Evolutionary conservation across 805 yeast species (phyloP), one percentile per base, ranked within the genome.

Genomic region (Pichia paraexigua): DNA sequence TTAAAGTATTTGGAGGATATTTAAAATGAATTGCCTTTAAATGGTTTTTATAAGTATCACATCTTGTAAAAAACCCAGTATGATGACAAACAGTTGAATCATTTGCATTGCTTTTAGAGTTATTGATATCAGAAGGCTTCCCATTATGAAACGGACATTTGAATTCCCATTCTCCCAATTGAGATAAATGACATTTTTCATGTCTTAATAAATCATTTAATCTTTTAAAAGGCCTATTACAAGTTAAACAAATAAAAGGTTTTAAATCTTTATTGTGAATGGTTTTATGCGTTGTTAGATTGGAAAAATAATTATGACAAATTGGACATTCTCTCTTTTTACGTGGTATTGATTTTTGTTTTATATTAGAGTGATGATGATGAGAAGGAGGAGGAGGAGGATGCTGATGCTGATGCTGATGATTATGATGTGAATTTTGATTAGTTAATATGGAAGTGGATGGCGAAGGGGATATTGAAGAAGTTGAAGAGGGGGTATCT

Each of bases 31-130:
- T 76, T 2, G 96, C 95, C 65, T 87, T 87, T 55, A 90, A 72
- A 68, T 90, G 97, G 68, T 90, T 90, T 63, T 90, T 90, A 70
- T 80, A 90, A 5, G 97, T 90, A 64, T 90, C 97, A 64, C 96
- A 86, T 47, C 97, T 75, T 13, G 90, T 82, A 61, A 90, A 90
- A 30, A 86, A 82, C 6, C 97, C 97, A 9, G 88, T 80, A 50
- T 79, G 78, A 64, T 90, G 97, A 63, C 96, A 89, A 40, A 60
- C 48, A 49, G 63, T 54, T 35, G 53, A 45, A 56, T 58, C 41
- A n/a, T 37, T 43, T 21, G 51, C 22, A 22, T 20, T 27, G 30
- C 9, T 27, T 27, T 27, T 20, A 44, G 22, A 20, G 12, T 30
- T 47, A 8, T 46, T 50, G 27, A 32, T 24, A 24, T 24, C 25